phyloP scores from a whole-genome alignment of 1,139 yeast species.

The Fermentozyma sake region DNA sequence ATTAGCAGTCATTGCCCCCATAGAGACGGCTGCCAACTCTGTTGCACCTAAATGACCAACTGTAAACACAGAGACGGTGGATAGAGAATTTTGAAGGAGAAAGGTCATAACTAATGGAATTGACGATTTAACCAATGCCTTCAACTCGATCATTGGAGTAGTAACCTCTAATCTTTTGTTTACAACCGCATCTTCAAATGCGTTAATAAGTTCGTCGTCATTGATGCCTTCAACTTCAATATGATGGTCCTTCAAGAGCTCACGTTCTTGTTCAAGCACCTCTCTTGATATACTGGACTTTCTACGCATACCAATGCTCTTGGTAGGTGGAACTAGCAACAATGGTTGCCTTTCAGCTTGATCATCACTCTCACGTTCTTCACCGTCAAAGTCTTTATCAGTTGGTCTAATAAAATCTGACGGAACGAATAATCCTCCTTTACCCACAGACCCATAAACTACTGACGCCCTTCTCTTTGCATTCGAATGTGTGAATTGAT shows the following conservation, averaged over 20 bases:
- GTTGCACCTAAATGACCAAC: constrained; percentile 59
- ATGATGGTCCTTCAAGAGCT: constrained; percentile 27
- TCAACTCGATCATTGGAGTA: constrained; percentile 32
- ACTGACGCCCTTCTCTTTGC: constrained; percentile 49
- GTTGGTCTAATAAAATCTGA: constrained; percentile 35
- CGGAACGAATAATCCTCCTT: constrained; percentile 50
- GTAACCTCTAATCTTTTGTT: constrained; percentile 23
- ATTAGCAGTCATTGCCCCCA: constrained; percentile 62
- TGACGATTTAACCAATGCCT: constrained; percentile 38
- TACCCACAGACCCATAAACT: constrained; percentile 50
- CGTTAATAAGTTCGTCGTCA: constrained; percentile 24
- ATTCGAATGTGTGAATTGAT: constrained; percentile 46
- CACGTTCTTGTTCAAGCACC: constrained; percentile 33
- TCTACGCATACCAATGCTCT: constrained; percentile 10
- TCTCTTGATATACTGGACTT: constrained; percentile 26
- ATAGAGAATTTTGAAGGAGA: constrained; percentile 50
- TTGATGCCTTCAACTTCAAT: constrained; percentile 21
- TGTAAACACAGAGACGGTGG: constrained; percentile 54
- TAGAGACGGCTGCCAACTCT: constrained; percentile 56
- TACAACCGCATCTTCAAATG: constrained; percentile 35
- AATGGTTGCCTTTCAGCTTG: constrained; percentile 16
- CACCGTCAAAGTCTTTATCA: constrained; percentile 9
- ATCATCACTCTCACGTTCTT: constrained; percentile 10
- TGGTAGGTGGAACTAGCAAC: constrained; percentile 3
- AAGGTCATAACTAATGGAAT: constrained; percentile 53